These are phyloP conservation scores for Spizellomyces punctatus DNA, from an alignment of 192 early-diverging fungal species.

Conservation along the genomic window DNA sequence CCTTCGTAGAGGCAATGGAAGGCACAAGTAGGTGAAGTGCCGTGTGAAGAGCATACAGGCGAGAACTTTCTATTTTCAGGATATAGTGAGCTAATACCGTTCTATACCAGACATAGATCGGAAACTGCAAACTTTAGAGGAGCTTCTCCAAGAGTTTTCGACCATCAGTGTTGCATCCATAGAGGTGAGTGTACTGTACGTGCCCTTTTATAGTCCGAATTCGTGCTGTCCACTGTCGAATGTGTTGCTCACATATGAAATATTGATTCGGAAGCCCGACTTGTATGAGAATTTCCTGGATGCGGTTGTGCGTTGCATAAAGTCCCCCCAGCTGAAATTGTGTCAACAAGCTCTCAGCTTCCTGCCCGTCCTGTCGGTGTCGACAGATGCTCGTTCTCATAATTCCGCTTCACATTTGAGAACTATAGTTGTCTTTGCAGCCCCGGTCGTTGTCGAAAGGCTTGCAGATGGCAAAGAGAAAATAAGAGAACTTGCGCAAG, in stretches of 20 bases:
- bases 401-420: constrained; percentile 1
- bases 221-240: too few relatives aligned
- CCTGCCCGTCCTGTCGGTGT: background rate
- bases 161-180: constrained; percentile 6
- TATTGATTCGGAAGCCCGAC: too few relatives aligned
- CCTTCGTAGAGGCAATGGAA: too few relatives aligned
- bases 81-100: too few relatives aligned
- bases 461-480: constrained; percentile 19
- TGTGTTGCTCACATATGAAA: too few relatives aligned
- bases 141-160: background rate
- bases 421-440: background rate
- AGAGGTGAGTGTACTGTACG: background rate
- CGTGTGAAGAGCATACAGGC: too few relatives aligned
- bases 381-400: background rate
- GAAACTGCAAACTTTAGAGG: constrained; percentile 3
- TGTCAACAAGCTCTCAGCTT: background rate
- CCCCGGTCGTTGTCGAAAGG: constrained; percentile 4
- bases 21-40: too few relatives aligned
- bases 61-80: too few relatives aligned
- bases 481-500: constrained; percentile 5
- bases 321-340: constrained; percentile 11
- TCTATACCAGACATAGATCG: background rate
- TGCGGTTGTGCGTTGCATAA: background rate
- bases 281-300: constrained; percentile 11
- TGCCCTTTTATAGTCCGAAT: too few relatives aligned